These are phyloP conservation scores for Yamadazyma conglobata DNA, from an alignment of 1,139 yeast species.

Conservation along the genomic window DNA sequence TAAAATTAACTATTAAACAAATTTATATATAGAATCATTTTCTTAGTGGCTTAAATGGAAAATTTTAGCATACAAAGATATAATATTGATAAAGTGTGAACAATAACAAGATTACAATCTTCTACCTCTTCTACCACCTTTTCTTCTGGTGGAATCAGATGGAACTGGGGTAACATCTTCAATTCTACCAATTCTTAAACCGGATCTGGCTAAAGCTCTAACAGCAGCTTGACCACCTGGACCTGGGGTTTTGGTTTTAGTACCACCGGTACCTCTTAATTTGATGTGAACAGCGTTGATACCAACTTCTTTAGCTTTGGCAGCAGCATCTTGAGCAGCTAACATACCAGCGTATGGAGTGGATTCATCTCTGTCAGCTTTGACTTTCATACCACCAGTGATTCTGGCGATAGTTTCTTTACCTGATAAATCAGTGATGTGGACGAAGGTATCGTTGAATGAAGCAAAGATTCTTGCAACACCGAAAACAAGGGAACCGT, in stretches of 20 bases:
- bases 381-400: conserved; percentile 99
- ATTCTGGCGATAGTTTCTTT: conserved; percentile 99
- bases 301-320: conserved; percentile 98
- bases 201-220: conserved; percentile 99
- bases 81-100: conserved; percentile 5
- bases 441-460: conserved; percentile 99
- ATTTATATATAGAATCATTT: conserved; percentile 7
- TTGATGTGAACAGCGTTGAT: conserved; percentile 99
- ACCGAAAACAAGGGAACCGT: conserved; percentile 95
- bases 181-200: conserved; percentile 99
- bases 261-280: conserved; percentile 99
- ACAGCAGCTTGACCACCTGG: conserved; percentile 99
- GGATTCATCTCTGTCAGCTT: conserved; percentile 99
- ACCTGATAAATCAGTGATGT: conserved; percentile 99
- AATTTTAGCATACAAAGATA: conserved; percentile 6
- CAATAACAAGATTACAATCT: conserved; percentile 65
- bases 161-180: conserved; percentile 99
- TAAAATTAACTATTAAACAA: conserved; percentile 15
- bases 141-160: conserved; percentile 99
- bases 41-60: conserved; percentile 3
- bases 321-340: conserved; percentile 99
- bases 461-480: conserved; percentile 99
- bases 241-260: conserved; percentile 99
- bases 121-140: conserved; percentile 99
- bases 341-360: conserved; percentile 99